These are phyloP conservation scores for Candida tammaniensis DNA, from an alignment of 805 yeast genomes.

Conservation along the genomic window DNA sequence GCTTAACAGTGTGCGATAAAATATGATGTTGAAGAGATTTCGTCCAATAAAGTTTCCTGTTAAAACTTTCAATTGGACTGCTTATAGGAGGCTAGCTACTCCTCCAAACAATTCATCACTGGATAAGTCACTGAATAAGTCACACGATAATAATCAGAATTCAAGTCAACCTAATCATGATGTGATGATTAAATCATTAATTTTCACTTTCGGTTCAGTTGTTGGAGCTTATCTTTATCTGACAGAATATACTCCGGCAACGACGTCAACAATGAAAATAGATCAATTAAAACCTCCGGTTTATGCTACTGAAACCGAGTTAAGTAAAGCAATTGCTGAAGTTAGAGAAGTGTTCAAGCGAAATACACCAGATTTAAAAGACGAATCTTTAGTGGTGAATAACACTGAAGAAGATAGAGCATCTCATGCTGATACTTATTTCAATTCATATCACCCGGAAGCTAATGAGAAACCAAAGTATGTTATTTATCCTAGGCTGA, in stretches of 20 bases:
- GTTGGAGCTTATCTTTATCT: conserved; percentile 8
- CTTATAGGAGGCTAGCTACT: no score
- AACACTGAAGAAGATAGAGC: conserved; percentile 21
- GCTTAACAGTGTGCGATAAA: no score
- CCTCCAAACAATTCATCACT: no score
- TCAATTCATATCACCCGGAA: conserved; percentile 33
- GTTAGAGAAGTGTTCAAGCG: conserved; percentile 15
- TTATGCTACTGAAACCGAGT: conserved; percentile 19
- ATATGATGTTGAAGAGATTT: no score
- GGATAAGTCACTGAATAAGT: no score
- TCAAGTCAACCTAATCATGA: conserved; percentile 1
- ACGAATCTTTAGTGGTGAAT: conserved; percentile 19
- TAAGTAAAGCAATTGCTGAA: conserved; percentile 22
- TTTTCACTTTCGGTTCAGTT: conserved; percentile 6
- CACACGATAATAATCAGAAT: no score
- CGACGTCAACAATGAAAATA: conserved; percentile 17
- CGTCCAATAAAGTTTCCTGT: no score
- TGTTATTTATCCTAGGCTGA: conserved; percentile 59
- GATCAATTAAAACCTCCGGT: conserved; percentile 17
- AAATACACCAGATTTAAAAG: conserved; percentile 14
- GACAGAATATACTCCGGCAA: not conserved
- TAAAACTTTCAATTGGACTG: no score
- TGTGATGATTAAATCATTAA: conserved; percentile 3
- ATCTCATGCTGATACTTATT: conserved; percentile 31
- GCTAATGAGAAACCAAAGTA: conserved; percentile 30